phyloP scores from a whole-genome alignment of 169 alveolate genomes.

The Babesia caballi region DNA sequence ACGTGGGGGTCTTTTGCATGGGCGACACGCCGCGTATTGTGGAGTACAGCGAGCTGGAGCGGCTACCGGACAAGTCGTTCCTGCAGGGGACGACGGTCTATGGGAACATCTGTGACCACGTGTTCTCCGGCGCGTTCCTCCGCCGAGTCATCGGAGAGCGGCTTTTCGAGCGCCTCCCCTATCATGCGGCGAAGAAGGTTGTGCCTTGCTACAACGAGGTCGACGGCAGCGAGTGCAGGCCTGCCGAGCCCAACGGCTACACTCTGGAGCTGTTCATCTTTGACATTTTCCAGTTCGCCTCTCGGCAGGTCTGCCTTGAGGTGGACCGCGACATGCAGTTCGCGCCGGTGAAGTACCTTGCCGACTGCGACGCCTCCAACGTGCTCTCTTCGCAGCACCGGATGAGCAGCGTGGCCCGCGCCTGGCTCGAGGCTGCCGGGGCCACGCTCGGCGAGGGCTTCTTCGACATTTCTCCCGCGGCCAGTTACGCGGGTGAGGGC shows the following conservation, averaged over 20 bases:
- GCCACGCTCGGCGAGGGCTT: slow-evolving; percentile 39
- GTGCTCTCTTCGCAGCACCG: slow-evolving; percentile 42
- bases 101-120: slow-evolving; percentile 77
- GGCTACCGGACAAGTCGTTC: slow-evolving; percentile 12
- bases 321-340: slow-evolving; percentile 43
- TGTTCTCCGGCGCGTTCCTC: slow-evolving; percentile 63
- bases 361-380: slow-evolving; percentile 27
- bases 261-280: slow-evolving; percentile 73
- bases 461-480: slow-evolving; percentile 38
- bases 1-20: slow-evolving; percentile 51
- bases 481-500: slow-evolving; percentile 42
- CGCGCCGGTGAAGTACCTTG: slow-evolving; percentile 43
- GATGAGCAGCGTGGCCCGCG: slow-evolving; percentile 21
- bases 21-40: slow-evolving; percentile 28
- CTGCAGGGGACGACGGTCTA: not conserved
- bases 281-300: slow-evolving; percentile 69
- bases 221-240: not conserved
- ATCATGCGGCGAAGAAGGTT: slow-evolving; percentile 63
- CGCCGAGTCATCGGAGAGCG: slow-evolving; percentile 49
- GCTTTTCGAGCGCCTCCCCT: slow-evolving; percentile 54
- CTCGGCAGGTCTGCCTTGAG: slow-evolving; percentile 39
- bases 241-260: slow-evolving; percentile 53
- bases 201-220: not conserved
- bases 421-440: slow-evolving; percentile 31
- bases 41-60: slow-evolving; percentile 59